Percentiles rank a stretch among this genome's conserved stretches.
Evolutionary conservation across 225 moss, liverwort and hornwort genomes (phyloP).

Genomic region (Anthoceros angustus): DNA sequence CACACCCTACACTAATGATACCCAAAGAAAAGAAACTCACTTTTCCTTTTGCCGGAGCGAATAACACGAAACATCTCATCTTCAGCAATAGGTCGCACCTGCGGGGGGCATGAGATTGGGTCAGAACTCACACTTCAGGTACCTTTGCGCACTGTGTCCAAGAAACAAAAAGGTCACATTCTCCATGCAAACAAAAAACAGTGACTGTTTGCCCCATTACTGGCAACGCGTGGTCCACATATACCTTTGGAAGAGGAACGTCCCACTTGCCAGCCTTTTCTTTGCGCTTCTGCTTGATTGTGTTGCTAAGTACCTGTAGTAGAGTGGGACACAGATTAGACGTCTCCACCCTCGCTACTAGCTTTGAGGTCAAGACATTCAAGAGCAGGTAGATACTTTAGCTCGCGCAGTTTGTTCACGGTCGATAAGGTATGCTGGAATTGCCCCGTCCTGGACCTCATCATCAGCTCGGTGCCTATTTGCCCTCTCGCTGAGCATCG

Average conservation of each 20-base stretch:
- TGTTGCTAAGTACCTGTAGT: conserved; percentile 93
- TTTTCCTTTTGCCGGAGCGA: conserved; percentile 83
- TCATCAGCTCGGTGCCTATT: conserved; percentile 96
- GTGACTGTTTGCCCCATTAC: not conserved
- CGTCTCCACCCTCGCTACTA: not conserved
- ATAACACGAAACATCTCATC: conserved; percentile 97
- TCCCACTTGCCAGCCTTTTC: conserved; percentile 99
- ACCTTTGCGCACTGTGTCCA: no score
- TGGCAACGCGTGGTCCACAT: no score
- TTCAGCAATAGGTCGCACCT: conserved; percentile 95
- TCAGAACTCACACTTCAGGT: not conserved
- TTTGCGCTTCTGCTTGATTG: conserved; percentile 95
- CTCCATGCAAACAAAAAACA: not conserved
- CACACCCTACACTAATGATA: not conserved
- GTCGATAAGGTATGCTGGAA: conserved; percentile 86
- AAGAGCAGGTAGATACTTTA: conserved; percentile 29
- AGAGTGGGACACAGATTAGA: not conserved
- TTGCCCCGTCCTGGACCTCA: conserved; percentile 81
- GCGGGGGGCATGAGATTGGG: conserved; percentile 10
- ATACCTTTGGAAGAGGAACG: conserved; percentile 90
- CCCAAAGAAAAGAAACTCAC: conserved; percentile 32
- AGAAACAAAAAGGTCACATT: not conserved
- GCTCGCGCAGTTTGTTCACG: conserved; percentile 93
- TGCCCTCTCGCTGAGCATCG: conserved; percentile 87
- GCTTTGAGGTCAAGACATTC: not conserved